These are phyloP conservation scores for Oryza longistaminata DNA, from an alignment of 176 grass and related monocot genomes.

Conservation along the genomic window DNA sequence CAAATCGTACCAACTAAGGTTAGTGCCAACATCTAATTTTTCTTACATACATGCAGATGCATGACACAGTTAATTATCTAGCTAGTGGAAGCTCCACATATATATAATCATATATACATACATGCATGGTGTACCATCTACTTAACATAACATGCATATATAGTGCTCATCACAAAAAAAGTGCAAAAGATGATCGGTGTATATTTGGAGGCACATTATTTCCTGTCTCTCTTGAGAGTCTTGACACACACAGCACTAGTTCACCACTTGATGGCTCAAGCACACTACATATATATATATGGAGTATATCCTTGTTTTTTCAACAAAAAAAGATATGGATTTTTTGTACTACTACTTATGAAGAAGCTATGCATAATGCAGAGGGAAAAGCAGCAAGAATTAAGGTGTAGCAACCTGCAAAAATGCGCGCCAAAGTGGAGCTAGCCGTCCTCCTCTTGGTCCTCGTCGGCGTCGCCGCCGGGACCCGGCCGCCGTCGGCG, in stretches of 20 bases:
- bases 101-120: not conserved
- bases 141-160: no score
- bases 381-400: not conserved
- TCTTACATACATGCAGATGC: not conserved
- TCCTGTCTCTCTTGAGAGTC: not conserved
- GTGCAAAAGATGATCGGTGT: not conserved
- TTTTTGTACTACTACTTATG: not conserved
- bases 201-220: not conserved
- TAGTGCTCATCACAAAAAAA: not conserved
- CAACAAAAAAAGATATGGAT: not conserved
- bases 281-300: no score
- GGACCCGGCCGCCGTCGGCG: not conserved
- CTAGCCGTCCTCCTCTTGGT: slow-evolving; percentile 32
- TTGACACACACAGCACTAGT: slow-evolving; percentile 12
- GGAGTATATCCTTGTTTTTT: not conserved
- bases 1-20: not conserved
- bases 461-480: not conserved
- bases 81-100: slow-evolving; percentile 36
- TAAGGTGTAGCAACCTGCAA: not conserved
- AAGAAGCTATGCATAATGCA: not conserved
- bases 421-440: slow-evolving; percentile 20
- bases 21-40: not conserved
- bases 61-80: not conserved
- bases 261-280: not conserved
- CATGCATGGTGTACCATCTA: slow-evolving; percentile 4